phyloP scores from a whole-genome alignment of 495 filamentous ascomycete genomes.

The Aspergillus heteromorphus region DNA sequence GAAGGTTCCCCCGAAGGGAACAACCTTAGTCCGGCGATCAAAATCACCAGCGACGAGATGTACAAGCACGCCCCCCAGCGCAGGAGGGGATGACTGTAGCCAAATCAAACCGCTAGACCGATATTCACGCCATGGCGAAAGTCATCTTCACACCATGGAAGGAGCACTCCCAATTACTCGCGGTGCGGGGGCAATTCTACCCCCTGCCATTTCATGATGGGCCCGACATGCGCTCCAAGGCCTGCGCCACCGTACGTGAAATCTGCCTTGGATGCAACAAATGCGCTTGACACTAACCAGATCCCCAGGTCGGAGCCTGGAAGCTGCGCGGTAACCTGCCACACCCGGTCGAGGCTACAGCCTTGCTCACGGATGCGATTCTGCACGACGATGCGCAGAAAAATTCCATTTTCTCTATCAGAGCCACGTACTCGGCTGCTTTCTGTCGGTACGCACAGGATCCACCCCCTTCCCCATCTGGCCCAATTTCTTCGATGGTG shows the following conservation, averaged over 20 bases:
- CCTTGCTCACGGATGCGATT: conserved; percentile 67
- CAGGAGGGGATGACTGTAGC: neutral
- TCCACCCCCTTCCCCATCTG: neutral
- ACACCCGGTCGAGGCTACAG: conserved; percentile 77
- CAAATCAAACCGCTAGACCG: neutral
- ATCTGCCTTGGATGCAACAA: neutral
- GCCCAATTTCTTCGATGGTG: neutral
- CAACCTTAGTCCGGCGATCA: conserved; percentile 17
- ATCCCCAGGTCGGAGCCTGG: conserved; percentile 46
- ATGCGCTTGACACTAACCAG: neutral
- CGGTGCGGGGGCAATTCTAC: conserved; percentile 64
- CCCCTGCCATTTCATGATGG: conserved; percentile 34
- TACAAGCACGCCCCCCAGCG: neutral
- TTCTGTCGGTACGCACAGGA: conserved; percentile 51
- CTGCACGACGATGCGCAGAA: conserved; percentile 57
- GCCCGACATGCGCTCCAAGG: conserved; percentile 35
- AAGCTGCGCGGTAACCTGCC: conserved; percentile 68
- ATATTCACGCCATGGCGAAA: conserved; percentile 54
- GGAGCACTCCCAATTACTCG: conserved; percentile 55
- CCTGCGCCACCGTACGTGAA: conserved; percentile 42
- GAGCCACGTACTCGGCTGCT: conserved; percentile 53
- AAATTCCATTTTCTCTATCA: conserved; percentile 48
- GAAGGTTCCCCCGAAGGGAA: conserved; percentile 10
- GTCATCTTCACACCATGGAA: conserved; percentile 81
- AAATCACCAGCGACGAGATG: conserved; percentile 11